These are phyloP conservation scores for Epicoccum sorghinum DNA, from an alignment of 2,329 filamentous ascomycete species.

Conservation along the genomic window DNA sequence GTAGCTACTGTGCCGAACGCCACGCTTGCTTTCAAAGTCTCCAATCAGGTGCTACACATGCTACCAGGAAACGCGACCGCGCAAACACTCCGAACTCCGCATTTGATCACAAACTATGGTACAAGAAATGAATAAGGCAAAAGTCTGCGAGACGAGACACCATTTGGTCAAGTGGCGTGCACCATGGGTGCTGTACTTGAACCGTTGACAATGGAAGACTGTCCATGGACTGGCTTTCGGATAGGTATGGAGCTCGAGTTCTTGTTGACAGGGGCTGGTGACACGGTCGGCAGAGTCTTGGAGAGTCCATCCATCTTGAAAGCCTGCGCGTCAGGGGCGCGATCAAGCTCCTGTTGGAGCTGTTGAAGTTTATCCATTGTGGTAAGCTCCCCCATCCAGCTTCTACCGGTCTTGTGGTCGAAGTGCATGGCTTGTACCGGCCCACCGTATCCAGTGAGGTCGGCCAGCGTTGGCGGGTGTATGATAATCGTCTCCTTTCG, in stretches of 20 bases:
- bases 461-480: slow-evolving; percentile 52
- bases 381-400: slow-evolving; percentile 31
- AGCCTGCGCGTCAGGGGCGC: slow-evolving; percentile 7
- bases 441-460: slow-evolving; percentile 35
- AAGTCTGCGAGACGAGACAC: too few species aligned
- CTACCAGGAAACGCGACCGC: background rate
- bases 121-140: too few species aligned
- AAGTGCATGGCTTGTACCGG: slow-evolving; percentile 40
- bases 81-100: background rate
- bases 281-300: slow-evolving; percentile 17
- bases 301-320: slow-evolving; percentile 20
- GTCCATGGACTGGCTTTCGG: slow-evolving; percentile 22
- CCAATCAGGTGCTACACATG: slow-evolving; percentile 1
- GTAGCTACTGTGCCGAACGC: background rate
- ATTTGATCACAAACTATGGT: too few species aligned
- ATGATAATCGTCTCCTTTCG: slow-evolving; percentile 54
- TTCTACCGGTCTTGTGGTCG: slow-evolving; percentile 34
- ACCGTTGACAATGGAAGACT: background rate
- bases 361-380: slow-evolving; percentile 27
- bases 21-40: slow-evolving; percentile 6
- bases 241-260: slow-evolving; percentile 7
- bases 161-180: background rate
- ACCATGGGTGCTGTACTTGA: background rate
- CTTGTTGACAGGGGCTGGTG: slow-evolving; percentile 4
- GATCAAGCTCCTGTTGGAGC: slow-evolving; percentile 13